Base-by-base conservation (phyloP, 2,329 filamentous ascomycete species). In the Knufia petricola region DNA sequence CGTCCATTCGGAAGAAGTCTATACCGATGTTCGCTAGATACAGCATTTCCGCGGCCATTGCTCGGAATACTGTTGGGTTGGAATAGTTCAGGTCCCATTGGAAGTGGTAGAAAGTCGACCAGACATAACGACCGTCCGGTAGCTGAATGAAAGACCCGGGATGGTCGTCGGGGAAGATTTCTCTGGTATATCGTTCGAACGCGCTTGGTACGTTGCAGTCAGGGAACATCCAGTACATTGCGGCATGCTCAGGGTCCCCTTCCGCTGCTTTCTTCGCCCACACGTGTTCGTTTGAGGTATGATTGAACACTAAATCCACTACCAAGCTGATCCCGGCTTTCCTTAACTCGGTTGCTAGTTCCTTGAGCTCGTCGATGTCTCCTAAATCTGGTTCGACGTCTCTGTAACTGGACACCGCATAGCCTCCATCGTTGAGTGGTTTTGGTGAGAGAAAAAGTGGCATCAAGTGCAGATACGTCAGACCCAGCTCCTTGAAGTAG, bases 51-150 rank as follows among this genome's bases (percentile, higher is more conserved):
- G 48, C 55, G 6, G 55, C 55, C 55, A 57, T 57, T 19, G 55
- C 49, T 13, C 53, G 52, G 47, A 57, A 57, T 4, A 57, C 55
- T 10, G 53, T 31, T 4, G 55, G 55, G 13, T 57, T 57, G 2
- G 55, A 57, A 39, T 57, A 57, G 36, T 57, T 57, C 21, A 57
- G 38, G 26, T 57, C 55, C 55, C 55, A 57, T 26, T 57, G 55
- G 28, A 57, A 57, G 26, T 56, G 55, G 40, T 57, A 57, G 42
- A 57, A 57, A 2, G 55, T 57, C 10, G 50, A 52, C 55, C 55
- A 57, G 1, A 57, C 49, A 19, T 53, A 57, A 6, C 55, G 53
- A n/a, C 55, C 55, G 24, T 57, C 55, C 2, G 52, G 38, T 21
- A 57, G 49, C 32, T 57, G 55, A 34, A 57, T 56, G 46, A 57